Evolutionary conservation across 495 filamentous ascomycete species (phyloP), one percentile per base, ranked within the genome.

Genomic region (Staphylotrichum tortipilum): DNA sequence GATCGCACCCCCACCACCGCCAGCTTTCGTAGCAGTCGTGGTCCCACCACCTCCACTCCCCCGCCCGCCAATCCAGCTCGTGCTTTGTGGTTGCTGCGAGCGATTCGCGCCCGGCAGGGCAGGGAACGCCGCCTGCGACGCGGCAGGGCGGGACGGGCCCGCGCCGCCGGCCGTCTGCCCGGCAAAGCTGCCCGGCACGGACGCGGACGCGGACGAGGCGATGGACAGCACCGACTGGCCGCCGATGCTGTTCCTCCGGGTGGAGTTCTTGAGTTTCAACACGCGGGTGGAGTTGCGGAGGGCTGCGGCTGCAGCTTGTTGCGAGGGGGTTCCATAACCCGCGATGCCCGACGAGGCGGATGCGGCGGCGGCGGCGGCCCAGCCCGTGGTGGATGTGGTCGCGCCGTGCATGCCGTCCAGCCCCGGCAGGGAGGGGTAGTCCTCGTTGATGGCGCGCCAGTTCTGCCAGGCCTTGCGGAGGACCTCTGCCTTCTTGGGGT

Each of bases 401-500:
- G 65, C 68, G 10, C 72, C 69, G 30, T 63, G 72, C 67, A 80
- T 71, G 41, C 84, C 84, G 40, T 78, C 73, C 2, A 86, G 72
- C 0, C 82, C 81, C 3, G 90, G 90, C 0, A 98, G 77, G 0
- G 87, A 85, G 0, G 92, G 92, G 59, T 96, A 98, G 67, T 98
- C 91, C 67, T 96, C 92, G 56, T 95, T 91, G 59, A 91, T 88
- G 9, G 88, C 89, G 12, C 85, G 87, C 87, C 92, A 94, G 67
- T 95, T 86, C 52, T 85, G 86, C 91, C 89, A 97, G 4, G 89
- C 82, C 55, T 80, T 84, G 3, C 86, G 78, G 1, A 99, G 75
- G 3, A 68, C 73, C 9, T 79, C 81, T 11, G 76, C 79, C 60
- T 95, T 96, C 10, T 57, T 59, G 35, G 82, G 76, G 41, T 90